Conservation (phyloP, 1,284 basidiomycete species). For the Pseudozyma flocculosa region DNA sequence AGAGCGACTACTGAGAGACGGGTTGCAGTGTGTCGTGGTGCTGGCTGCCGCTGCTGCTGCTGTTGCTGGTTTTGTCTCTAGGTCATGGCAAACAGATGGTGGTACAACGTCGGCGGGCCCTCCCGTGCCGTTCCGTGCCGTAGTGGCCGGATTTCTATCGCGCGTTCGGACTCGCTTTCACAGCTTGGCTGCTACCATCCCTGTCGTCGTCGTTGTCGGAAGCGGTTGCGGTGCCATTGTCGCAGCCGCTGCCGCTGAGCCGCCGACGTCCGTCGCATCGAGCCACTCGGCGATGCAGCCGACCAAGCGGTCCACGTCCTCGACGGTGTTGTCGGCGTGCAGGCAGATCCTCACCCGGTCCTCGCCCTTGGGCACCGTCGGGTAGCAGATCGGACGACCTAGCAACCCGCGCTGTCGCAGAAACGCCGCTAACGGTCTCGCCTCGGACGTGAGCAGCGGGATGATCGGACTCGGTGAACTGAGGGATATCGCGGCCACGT, state of each 20-base stretch:
- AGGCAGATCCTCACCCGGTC: conserved; percentile 82
- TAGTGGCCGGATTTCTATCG: no score
- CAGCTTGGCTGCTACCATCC: no score
- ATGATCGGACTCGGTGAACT: conserved; percentile 69
- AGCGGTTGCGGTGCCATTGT: no score
- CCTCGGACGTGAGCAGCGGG: conserved; percentile 74
- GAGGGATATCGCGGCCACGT: conserved; percentile 17
- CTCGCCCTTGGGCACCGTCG: conserved; percentile 76
- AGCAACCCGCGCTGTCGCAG: conserved; percentile 68
- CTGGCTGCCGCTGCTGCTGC: no score
- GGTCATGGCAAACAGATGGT: no score
- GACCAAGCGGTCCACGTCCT: conserved; percentile 65
- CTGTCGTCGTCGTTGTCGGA: no score
- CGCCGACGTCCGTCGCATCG: not conserved
- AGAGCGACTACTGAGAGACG: not conserved
- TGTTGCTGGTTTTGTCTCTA: no score
- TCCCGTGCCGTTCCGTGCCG: no score
- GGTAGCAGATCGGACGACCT: conserved; percentile 72
- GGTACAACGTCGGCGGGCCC: no score
- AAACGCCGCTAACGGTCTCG: conserved; percentile 70
- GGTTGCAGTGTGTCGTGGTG: no score
- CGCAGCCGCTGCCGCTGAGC: no score
- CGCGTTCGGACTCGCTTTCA: no score
- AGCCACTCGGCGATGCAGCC: conserved; percentile 16
- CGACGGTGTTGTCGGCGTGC: conserved; percentile 70